phyloP scores from a whole-genome alignment of 2,329 filamentous ascomycete genomes.

The Celoporthe dispersa region DNA sequence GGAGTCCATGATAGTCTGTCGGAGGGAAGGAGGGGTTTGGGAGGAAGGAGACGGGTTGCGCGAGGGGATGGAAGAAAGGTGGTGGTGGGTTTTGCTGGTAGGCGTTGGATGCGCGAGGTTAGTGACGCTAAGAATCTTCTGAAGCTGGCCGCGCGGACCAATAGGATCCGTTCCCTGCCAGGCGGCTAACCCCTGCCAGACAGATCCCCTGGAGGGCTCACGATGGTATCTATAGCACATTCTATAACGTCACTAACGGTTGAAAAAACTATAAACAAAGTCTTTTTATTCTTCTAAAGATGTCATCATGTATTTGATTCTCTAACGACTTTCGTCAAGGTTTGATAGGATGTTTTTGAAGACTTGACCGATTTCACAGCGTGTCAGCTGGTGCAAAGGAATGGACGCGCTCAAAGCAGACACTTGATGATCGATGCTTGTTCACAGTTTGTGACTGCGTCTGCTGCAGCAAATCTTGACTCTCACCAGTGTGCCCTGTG shows the following conservation, averaged over 20 bases:
- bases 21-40: not conserved
- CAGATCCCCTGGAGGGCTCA: not conserved
- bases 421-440: not conserved
- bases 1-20: slow-evolving; percentile 20
- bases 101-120: not conserved
- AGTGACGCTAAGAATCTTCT: slow-evolving; percentile 21
- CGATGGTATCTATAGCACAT: not conserved
- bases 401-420: not conserved
- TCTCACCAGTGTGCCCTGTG: too few relatives aligned
- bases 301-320: not conserved
- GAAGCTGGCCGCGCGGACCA: slow-evolving; percentile 7
- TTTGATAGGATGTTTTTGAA: not conserved
- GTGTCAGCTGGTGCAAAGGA: too few relatives aligned
- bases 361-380: too few relatives aligned
- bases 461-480: not conserved
- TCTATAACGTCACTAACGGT: not conserved
- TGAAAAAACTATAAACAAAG: not conserved
- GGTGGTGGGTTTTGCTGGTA: not conserved
- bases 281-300: not conserved
- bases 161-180: not conserved
- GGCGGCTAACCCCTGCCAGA: not conserved
- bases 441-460: not conserved
- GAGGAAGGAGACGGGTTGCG: not conserved
- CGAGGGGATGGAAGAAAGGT: not conserved
- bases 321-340: not conserved